Base-by-base conservation (phyloP, 768 basidiomycete genomes). In the Phanerochaete carnosa region DNA sequence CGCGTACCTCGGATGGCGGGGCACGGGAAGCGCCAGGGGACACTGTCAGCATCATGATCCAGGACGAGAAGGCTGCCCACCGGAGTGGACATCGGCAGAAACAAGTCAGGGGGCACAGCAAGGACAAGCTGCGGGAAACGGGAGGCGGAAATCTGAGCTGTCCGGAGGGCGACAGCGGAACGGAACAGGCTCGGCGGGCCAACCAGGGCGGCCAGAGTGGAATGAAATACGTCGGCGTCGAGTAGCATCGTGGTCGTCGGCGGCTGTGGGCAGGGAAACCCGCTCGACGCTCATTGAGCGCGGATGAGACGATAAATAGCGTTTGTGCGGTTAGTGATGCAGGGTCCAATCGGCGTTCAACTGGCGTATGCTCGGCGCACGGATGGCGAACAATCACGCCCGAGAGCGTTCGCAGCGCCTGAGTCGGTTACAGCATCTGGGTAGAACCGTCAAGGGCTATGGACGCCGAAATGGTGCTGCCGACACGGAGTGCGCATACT, bases 21-120 rank as follows among this genome's bases (percentile, higher is more conserved):
- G 19, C 19, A 4, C 39, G 19, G 11, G n/a, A 19, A 19, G 28
- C 47, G 47, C 47, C 47, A 49, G 47, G 19, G 47, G 26, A 25
- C 45, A 7, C 7, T 49, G 39, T 19, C 39, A 43, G 33, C 19
- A 43, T 43, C 39, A 43, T 43, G 49, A 52, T 52, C 30, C 51
- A 22, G 32, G 51, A 29, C 25, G 47, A 15, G 19, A 29, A 29
- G 25, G 26, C 29, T n/a, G 29, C 30, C 51, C 22, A 25, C n/a
- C 22, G 28, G 6, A 23, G 29, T 28, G 29, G 51, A 30, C 25
- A n/a, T 19, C 45, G 56, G 46, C 56, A 57, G 56, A 57, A 57
- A 57, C 26, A 47, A n/a, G 45, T 57, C 30, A n/a, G 45, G 45
- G 56, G 26, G 56, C 56, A 57, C 56, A 57, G 56, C 56, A 57